Percentiles rank a stretch among this genome's conserved stretches.
phyloP scores from a whole-genome alignment of 176 grass and related monocot species.

The Melocanna baccifera region DNA sequence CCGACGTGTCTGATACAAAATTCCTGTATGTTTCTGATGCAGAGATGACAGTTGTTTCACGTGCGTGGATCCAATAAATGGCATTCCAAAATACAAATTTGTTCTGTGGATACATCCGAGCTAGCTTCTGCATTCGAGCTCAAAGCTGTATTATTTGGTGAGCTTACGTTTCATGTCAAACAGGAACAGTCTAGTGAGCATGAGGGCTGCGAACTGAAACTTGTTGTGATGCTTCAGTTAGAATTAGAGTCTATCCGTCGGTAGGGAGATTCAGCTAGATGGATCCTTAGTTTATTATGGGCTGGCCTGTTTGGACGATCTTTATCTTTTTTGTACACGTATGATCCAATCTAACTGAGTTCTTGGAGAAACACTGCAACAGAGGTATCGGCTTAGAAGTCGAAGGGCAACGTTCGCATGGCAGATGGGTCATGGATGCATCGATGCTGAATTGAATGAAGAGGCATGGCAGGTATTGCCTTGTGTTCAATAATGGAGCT shows the following conservation, averaged over 20 bases:
- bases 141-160: not conserved
- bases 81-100: not conserved
- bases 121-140: not conserved
- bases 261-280: not conserved
- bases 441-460: conserved; percentile 16
- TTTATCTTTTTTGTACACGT: not conserved
- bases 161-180: not conserved
- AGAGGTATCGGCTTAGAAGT: not conserved
- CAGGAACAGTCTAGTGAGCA: not conserved
- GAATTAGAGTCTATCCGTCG: not conserved
- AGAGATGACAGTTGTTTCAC: conserved; percentile 2
- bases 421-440: not conserved
- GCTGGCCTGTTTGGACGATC: not conserved
- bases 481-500: not conserved
- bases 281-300: not conserved
- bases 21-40: not conserved
- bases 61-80: not conserved
- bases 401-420: not conserved
- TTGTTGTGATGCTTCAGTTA: not conserved
- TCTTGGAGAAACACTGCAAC: not conserved
- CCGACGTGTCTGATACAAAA: conserved; percentile 24
- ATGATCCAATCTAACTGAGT: not conserved
- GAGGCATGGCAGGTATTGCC: not conserved
- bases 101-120: not conserved
- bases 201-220: not conserved